Conservation (phyloP, 352 stramenopile species). For the Blastocystis sp. region DNA sequence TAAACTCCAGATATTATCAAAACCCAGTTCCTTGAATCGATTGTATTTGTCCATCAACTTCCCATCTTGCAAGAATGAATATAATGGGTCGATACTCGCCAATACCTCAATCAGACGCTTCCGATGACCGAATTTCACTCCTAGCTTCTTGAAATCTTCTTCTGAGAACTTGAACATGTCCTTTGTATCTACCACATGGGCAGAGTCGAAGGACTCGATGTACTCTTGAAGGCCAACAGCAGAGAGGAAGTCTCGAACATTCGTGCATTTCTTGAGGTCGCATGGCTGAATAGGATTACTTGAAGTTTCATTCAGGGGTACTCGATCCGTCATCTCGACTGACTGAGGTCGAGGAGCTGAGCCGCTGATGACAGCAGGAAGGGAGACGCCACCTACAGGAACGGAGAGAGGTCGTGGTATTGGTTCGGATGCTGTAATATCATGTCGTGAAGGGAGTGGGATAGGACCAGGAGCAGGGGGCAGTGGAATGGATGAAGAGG, state of each 20-base stretch:
- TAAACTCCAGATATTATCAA: conserved; percentile 1
- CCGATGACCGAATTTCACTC: conserved; percentile 13
- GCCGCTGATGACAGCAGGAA: not conserved
- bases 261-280: not conserved
- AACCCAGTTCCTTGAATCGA: not conserved
- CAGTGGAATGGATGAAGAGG: not conserved
- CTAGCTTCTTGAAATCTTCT: not conserved
- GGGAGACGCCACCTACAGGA: not conserved
- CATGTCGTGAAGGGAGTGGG: not conserved
- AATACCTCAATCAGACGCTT: conserved; percentile 6
- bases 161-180: not conserved
- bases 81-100: not conserved
- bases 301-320: not conserved
- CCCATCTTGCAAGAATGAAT: not conserved
- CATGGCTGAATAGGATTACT: no score
- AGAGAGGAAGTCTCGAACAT: not conserved
- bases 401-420: not conserved
- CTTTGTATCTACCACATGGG: not conserved
- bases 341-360: not conserved
- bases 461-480: not conserved
- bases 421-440: not conserved
- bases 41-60: not conserved
- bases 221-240: not conserved
- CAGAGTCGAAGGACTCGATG: not conserved
- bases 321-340: not conserved